phyloP scores from a whole-genome alignment of 2,329 filamentous ascomycete species.

The Colletotrichum tabaci region DNA sequence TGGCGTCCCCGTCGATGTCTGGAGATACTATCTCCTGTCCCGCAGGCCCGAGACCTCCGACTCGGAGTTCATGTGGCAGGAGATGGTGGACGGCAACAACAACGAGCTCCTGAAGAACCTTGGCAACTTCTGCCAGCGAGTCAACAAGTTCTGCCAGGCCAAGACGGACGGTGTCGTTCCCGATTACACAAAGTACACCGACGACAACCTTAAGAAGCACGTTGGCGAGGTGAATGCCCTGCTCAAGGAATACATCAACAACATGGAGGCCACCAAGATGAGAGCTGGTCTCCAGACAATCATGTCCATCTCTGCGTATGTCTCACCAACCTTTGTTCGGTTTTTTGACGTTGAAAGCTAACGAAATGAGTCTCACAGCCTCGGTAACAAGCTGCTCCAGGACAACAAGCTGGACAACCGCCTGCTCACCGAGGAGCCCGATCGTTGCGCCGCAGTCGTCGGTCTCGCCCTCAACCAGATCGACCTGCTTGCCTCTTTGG shows the following conservation, averaged over 20 bases:
- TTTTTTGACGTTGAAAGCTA: conserved; percentile 2
- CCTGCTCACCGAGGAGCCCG: conserved; percentile 68
- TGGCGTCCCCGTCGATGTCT: conserved; percentile 88
- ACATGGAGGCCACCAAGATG: conserved; percentile 81
- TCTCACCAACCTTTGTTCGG: not conserved
- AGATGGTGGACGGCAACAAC: conserved; percentile 89
- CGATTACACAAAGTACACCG: conserved; percentile 69
- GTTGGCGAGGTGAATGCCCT: conserved; percentile 75
- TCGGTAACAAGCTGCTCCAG: conserved; percentile 67
- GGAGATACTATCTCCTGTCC: conserved; percentile 91
- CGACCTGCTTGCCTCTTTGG: conserved; percentile 83
- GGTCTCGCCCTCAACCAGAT: conserved; percentile 88
- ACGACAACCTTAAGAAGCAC: conserved; percentile 68
- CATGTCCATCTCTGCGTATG: conserved; percentile 73
- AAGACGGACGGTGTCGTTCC: conserved; percentile 82
- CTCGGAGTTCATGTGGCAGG: conserved; percentile 90
- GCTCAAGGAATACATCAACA: conserved; percentile 76
- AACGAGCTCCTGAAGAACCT: conserved; percentile 86
- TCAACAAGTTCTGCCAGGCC: conserved; percentile 81
- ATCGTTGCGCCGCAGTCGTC: conserved; percentile 72
- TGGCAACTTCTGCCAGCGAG: conserved; percentile 81
- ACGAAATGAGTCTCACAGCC: conserved; percentile 41
- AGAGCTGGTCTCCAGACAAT: conserved; percentile 76
- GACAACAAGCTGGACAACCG: conserved; percentile 69
- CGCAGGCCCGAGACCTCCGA: conserved; percentile 89